Percentiles rank a stretch among this genome's conserved stretches.
Conservation (phyloP, 768 basidiomycete genomes). For the Coprinopsis sp. region DNA sequence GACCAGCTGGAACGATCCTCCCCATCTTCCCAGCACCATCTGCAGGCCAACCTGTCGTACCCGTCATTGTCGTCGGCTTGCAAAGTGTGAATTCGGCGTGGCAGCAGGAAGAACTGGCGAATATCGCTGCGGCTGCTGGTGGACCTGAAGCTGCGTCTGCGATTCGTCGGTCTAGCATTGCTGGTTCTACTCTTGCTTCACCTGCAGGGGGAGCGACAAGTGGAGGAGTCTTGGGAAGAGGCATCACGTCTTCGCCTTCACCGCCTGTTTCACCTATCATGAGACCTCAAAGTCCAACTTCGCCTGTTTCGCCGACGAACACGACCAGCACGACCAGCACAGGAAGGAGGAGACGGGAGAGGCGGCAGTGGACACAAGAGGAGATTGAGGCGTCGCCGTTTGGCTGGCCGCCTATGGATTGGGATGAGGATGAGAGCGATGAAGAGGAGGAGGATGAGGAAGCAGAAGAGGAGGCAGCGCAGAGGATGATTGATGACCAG, state of each 20-base stretch:
- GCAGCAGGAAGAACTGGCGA: constrained; percentile 28
- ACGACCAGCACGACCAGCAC: not conserved
- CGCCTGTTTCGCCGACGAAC: not conserved
- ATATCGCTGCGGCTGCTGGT: constrained; percentile 15
- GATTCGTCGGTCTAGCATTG: too few species aligned
- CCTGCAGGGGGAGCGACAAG: too few species aligned
- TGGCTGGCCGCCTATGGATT: constrained; percentile 1
- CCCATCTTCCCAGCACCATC: constrained; percentile 12
- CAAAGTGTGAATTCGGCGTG: constrained; percentile 60
- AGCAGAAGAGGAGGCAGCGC: constrained; percentile 6
- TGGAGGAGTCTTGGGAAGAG: too few species aligned
- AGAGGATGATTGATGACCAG: not conserved
- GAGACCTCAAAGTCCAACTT: too few species aligned
- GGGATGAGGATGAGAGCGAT: constrained; percentile 1
- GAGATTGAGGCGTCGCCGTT: constrained; percentile 13
- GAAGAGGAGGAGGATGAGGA: constrained; percentile 11
- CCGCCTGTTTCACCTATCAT: too few species aligned
- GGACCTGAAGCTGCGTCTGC: constrained; percentile 20
- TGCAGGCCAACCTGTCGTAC: constrained; percentile 51
- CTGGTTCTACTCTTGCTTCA: too few species aligned
- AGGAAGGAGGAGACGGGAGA: not conserved
- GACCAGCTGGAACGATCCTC: constrained; percentile 4
- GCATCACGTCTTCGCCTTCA: too few species aligned
- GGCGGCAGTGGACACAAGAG: constrained; percentile 1
- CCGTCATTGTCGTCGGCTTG: constrained; percentile 79